Conservation (phyloP, 2,329 filamentous ascomycete species). For the Hypoxylon sp. region DNA sequence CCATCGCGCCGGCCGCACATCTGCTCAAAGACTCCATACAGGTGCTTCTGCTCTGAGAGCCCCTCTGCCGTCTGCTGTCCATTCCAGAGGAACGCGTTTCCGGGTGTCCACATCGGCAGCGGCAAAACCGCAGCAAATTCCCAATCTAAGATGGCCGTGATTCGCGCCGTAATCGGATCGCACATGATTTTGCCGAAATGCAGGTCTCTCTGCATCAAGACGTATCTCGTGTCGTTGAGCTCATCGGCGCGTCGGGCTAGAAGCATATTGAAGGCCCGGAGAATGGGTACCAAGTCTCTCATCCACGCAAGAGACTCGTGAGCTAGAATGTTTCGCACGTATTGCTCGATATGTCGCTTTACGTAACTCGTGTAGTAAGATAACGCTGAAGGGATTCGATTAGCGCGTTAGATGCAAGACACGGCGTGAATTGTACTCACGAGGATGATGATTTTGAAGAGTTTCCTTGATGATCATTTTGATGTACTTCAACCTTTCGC, state of each 20-base stretch:
- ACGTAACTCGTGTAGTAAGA: constrained; percentile 45
- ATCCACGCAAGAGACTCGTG: constrained; percentile 42
- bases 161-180: constrained; percentile 33
- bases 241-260: constrained; percentile 9
- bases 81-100: constrained; percentile 49
- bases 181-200: constrained; percentile 51
- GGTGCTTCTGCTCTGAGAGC: constrained; percentile 35
- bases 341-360: constrained; percentile 37
- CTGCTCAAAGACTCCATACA: constrained; percentile 40
- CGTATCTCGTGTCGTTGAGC: constrained; percentile 35
- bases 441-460: too few species aligned
- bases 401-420: too few species aligned
- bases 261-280: constrained; percentile 37
- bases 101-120: constrained; percentile 47
- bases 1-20: constrained; percentile 5
- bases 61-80: constrained; percentile 29
- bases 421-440: too few species aligned
- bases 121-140: constrained; percentile 50
- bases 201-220: constrained; percentile 50
- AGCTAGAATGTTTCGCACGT: constrained; percentile 40
- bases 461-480: too few species aligned
- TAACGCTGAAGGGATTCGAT: too few species aligned
- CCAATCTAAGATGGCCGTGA: constrained; percentile 50
- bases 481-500: too few species aligned
- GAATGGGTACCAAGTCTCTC: constrained; percentile 41